Base-by-base conservation (phyloP, 108 stramenopile genomes). In the Halocafeteria seosinensis region DNA sequence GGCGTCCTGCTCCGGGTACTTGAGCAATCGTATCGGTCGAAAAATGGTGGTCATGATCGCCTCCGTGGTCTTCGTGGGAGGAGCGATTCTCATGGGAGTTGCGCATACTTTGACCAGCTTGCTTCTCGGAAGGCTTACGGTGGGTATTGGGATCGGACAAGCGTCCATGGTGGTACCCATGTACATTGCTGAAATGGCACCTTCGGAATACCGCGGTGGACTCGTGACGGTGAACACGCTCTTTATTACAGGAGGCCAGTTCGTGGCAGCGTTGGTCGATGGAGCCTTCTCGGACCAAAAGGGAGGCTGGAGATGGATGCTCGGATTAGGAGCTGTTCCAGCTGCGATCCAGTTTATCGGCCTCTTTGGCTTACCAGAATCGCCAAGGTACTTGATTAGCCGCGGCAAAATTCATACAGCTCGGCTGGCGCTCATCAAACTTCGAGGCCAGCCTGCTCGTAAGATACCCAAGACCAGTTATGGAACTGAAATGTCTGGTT, bases 181-280 rank as follows among this genome's bases (percentile, higher is more conserved):
- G 6, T 63, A 63, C 62, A n/a, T 63, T 4, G 34, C 62, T 5
- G 62, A 63, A 50, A 28, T 63, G 6, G 5, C 38, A 8, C 62
- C 62, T 5, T 28, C 62, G 3, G 29, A 8, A n/a, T 8, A 28
- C 3, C 36, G 62, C n/a, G 62, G 62, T 8, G 62, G 27, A 6
- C 4, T 63, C 29, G 62, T 34, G 9, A 9, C 8, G 33, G 6
- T 47, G 5, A 63, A 63, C 38, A 6, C 9, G 38, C 37, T 63
- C 6, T 4, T 8, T 5, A 37, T 63, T 26, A 63, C 62, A 9
- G 62, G 33, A 4, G 62, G 62, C 6, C 9, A 37, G 23, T 47
- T 37, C 9, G 8, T 37, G 27, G 62, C 36, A 9, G 9, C 9
- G 8, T 27, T 37, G 8, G 35, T 47, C 5, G 62, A 37, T 47